Base-by-base conservation (phyloP, 257 asterid genomes). In the Lantana camara region DNA sequence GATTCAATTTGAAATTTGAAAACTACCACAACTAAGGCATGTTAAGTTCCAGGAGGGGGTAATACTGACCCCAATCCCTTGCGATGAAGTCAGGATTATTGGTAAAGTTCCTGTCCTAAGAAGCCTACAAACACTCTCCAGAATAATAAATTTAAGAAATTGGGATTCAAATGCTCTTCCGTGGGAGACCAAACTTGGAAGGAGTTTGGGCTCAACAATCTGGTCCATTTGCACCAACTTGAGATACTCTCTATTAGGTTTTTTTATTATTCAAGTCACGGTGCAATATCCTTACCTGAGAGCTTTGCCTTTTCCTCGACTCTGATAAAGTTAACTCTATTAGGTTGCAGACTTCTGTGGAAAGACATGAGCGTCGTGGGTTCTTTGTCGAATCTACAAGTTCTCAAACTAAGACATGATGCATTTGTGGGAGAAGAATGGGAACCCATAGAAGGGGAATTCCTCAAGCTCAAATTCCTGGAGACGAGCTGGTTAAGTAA, bases 11-110 rank as follows among this genome's bases (percentile, higher is more conserved):
- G 13, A 9, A 5, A 7, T 37, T 37, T 37, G 44, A 12, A 37
- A 37, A 12, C 9, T 60, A 55, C 55, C 66, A 7, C 17, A 27
- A n/a, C 21, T 60, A 7, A 60, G 55, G 45, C 41, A 60, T 15
- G 8, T 44, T 37, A n/a, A 13, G 44, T 23, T 24, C 54, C 7
- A 3, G 9, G 3, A 2, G 13, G 13, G 10, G 9, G 10, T 9
- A 12, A 9, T 12, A 37, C 9, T 37, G 13, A 10, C 13, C 13
- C 13, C 13, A 12, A 37, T 2, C 9, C 13, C 13, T n/a, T n/a
- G n/a, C n/a, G n/a, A n/a, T n/a, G n/a, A n/a, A n/a, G n/a, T n/a
- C n/a, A n/a, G n/a, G n/a, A n/a, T n/a, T n/a, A n/a, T n/a, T n/a
- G n/a, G n/a, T n/a, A n/a, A n/a, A 2, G 2, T 0, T 9, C 12